Conservation (phyloP, 768 basidiomycete species). For the Agaricus bisporus region DNA sequence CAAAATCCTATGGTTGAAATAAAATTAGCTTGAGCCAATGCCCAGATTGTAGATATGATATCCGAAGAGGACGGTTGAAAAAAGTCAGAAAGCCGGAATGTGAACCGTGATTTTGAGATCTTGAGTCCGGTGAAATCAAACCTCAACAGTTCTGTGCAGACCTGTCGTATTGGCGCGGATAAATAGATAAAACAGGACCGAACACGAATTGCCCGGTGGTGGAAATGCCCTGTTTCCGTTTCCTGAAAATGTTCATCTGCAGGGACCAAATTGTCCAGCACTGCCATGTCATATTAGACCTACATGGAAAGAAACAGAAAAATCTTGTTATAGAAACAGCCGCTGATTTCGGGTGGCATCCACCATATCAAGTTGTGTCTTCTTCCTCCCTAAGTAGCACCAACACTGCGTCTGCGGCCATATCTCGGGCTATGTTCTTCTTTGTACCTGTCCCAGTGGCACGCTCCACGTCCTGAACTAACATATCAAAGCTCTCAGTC, state of each 20-base stretch:
- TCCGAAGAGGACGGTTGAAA: not conserved
- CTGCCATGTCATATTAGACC: not conserved
- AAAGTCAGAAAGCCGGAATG: not conserved
- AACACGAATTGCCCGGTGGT: too few species aligned
- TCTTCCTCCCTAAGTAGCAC: constrained; percentile 22
- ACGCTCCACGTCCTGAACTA: constrained; percentile 46
- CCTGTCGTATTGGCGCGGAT: not conserved
- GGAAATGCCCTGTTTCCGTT: too few species aligned
- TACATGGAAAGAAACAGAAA: not conserved
- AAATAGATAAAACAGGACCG: not conserved
- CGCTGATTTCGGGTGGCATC: not conserved
- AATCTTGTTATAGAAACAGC: not conserved
- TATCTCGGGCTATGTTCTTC: constrained; percentile 44
- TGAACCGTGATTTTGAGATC: not conserved
- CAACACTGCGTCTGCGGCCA: constrained; percentile 42
- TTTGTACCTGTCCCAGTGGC: constrained; percentile 44
- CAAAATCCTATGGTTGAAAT: not conserved
- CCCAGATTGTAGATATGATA: not conserved
- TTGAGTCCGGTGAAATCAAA: not conserved
- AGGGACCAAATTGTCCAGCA: not conserved
- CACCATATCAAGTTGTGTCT: not conserved
- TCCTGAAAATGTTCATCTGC: too few species aligned
- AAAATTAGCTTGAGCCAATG: not conserved
- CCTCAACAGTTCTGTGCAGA: not conserved
- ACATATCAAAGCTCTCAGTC: constrained; percentile 11